Conservation (phyloP, 306 rosid species). For the Fragaria vesca region DNA sequence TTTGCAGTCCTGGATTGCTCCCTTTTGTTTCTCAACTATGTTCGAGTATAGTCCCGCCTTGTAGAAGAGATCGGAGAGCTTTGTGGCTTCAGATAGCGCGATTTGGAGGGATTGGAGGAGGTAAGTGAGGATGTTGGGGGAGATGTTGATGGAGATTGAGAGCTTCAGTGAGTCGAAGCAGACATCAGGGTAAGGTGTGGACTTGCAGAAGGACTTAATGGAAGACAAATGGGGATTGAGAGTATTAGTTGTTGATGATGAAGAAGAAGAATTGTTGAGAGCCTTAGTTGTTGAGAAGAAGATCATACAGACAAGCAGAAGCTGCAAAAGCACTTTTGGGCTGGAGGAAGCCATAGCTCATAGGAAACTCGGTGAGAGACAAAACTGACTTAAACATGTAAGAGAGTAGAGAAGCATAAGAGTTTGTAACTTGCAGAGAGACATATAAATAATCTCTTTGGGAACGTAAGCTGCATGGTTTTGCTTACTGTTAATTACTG, state of each 20-base stretch:
- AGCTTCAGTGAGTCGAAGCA: constrained; percentile 65
- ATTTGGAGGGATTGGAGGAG: constrained; percentile 59
- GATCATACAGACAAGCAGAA: constrained; percentile 35
- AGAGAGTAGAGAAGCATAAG: neutral
- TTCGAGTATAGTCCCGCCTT: constrained; percentile 30
- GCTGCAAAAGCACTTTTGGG: constrained; percentile 30
- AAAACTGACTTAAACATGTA: neutral
- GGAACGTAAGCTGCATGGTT: constrained; percentile 32
- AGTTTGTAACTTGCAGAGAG: neutral
- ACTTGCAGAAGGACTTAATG: constrained; percentile 51
- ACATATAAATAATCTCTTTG: constrained; percentile 20
- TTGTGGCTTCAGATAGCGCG: constrained; percentile 56
- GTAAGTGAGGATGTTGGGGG: constrained; percentile 52
- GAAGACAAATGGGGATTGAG: constrained; percentile 36
- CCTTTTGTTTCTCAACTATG: constrained; percentile 64
- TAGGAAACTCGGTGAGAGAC: constrained; percentile 14
- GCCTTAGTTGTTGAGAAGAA: constrained; percentile 21
- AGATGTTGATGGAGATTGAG: constrained; percentile 54
- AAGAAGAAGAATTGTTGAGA: constrained; percentile 24
- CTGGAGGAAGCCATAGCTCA: constrained; percentile 44
- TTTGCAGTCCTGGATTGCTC: constrained; percentile 61
- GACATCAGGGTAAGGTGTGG: constrained; percentile 53
- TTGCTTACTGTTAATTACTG: neutral
- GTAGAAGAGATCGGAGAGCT: constrained; percentile 49
- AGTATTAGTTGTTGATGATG: constrained; percentile 23